Conservation (phyloP, 2,329 filamentous ascomycete species). For the Daldinia sp. region DNA sequence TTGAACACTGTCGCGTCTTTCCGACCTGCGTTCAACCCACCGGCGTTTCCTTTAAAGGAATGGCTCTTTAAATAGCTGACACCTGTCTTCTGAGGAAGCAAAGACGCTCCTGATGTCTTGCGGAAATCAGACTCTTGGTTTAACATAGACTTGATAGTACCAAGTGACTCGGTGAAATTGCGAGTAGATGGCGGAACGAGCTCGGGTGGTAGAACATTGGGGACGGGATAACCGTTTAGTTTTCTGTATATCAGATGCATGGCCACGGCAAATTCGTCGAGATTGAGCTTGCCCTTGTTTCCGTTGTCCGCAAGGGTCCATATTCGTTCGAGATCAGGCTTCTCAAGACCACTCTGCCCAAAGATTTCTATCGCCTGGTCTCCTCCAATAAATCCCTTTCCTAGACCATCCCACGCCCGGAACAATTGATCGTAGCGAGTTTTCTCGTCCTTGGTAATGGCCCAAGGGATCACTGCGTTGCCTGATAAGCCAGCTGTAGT, state of each 20-base stretch:
- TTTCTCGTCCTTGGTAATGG: slow-evolving; percentile 98
- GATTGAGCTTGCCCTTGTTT: slow-evolving; percentile 92
- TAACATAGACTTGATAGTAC: slow-evolving; percentile 89
- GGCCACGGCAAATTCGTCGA: slow-evolving; percentile 97
- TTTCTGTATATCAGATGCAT: slow-evolving; percentile 99
- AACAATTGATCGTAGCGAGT: slow-evolving; percentile 96
- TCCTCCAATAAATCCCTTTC: slow-evolving; percentile 91
- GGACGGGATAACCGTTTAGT: slow-evolving; percentile 93
- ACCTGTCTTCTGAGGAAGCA: slow-evolving; percentile 96
- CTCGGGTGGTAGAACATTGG: slow-evolving; percentile 87
- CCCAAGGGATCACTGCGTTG: slow-evolving; percentile 97
- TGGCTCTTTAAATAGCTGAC: slow-evolving; percentile 97
- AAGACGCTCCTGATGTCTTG: slow-evolving; percentile 87
- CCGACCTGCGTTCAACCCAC: slow-evolving; percentile 69
- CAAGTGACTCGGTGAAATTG: slow-evolving; percentile 92
- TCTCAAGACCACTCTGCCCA: slow-evolving; percentile 92
- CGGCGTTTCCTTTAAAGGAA: slow-evolving; percentile 80
- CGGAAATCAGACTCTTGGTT: slow-evolving; percentile 89
- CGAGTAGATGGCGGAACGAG: slow-evolving; percentile 94
- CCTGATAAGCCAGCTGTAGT: slow-evolving; percentile 89
- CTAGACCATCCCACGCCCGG: slow-evolving; percentile 94
- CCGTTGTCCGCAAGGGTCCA: slow-evolving; percentile 96
- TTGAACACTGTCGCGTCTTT: slow-evolving; percentile 98
- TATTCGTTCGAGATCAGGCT: slow-evolving; percentile 87
- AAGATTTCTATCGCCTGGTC: slow-evolving; percentile 97